Evolutionary conservation across 768 basidiomycete genomes (phyloP).

Genomic region (Suillus weaverae): DNA sequence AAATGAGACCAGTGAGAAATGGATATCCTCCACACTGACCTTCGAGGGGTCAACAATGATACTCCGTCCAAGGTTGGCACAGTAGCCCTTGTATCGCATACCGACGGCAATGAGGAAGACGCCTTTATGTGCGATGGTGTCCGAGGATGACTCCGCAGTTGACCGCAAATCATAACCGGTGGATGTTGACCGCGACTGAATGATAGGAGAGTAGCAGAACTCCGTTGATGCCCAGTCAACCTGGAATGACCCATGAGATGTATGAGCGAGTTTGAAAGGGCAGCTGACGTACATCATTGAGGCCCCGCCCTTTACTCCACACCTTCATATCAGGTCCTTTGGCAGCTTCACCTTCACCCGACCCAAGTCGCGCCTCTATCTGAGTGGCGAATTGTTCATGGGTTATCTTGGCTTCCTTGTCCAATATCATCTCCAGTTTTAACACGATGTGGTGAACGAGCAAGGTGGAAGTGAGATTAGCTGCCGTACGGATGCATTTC

Average conservation of each 20-base stretch:
- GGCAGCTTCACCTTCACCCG: slow-evolving; percentile 56
- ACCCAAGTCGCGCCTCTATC: slow-evolving; percentile 87
- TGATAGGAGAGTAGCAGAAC: slow-evolving; percentile 93
- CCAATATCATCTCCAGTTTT: slow-evolving; percentile 87
- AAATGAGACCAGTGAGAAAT: not conserved
- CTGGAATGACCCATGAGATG: slow-evolving; percentile 39
- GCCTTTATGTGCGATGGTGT: slow-evolving; percentile 83
- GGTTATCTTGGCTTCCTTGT: slow-evolving; percentile 86
- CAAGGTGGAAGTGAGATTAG: slow-evolving; percentile 80
- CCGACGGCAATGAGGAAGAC: slow-evolving; percentile 88
- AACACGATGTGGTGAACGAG: slow-evolving; percentile 83
- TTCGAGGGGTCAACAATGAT: slow-evolving; percentile 94
- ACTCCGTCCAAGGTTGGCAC: slow-evolving; percentile 88
- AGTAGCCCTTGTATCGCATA: slow-evolving; percentile 90
- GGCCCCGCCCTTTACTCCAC: slow-evolving; percentile 77
- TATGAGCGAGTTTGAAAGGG: not conserved
- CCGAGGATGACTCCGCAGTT: slow-evolving; percentile 81
- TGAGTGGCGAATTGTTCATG: slow-evolving; percentile 85
- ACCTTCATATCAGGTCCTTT: slow-evolving; percentile 92
- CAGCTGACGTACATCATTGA: slow-evolving; percentile 63
- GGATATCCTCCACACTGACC: slow-evolving; percentile 39
- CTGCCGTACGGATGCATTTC: slow-evolving; percentile 78
- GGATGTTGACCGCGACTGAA: slow-evolving; percentile 86
- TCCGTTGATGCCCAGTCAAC: slow-evolving; percentile 90
- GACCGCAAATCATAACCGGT: slow-evolving; percentile 87